Evolutionary conservation across 768 basidiomycete species (phyloP).

Genomic region (Lactifluus subvellereus): DNA sequence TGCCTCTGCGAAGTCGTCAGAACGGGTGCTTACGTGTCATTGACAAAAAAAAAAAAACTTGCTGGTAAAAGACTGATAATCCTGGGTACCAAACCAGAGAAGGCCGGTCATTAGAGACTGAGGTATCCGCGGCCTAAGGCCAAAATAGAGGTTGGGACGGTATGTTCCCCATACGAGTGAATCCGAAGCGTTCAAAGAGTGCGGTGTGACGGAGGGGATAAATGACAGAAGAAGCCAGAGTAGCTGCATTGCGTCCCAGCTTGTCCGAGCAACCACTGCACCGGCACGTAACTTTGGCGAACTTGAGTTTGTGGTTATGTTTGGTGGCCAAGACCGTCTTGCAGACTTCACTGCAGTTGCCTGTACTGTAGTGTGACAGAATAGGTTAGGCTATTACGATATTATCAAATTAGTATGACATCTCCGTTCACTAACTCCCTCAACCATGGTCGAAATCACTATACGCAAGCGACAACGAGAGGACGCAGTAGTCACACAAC

Average conservation of each 20-base stretch:
- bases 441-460: slow-evolving; percentile 52
- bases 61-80: slow-evolving; percentile 69
- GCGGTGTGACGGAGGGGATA: slow-evolving; percentile 35
- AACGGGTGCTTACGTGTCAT: slow-evolving; percentile 11
- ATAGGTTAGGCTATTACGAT: slow-evolving; percentile 12
- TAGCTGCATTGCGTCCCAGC: slow-evolving; percentile 36
- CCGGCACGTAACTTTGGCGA: neutral
- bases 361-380: neutral
- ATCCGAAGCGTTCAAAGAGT: slow-evolving; percentile 43
- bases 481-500: slow-evolving; percentile 72
- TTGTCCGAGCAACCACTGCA: too few species aligned
- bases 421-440: neutral
- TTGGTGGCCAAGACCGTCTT: neutral
- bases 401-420: too few species aligned
- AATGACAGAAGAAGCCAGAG: slow-evolving; percentile 43
- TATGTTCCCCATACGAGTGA: slow-evolving; percentile 78
- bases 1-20: slow-evolving; percentile 41
- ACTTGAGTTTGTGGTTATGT: neutral
- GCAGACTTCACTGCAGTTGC: neutral
- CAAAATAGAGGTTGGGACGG: slow-evolving; percentile 93
- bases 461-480: slow-evolving; percentile 65
- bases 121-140: slow-evolving; percentile 76
- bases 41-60: slow-evolving; percentile 30
- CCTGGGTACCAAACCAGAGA: slow-evolving; percentile 88
- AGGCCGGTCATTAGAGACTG: slow-evolving; percentile 90